Evolutionary conservation across 2,329 filamentous ascomycete genomes (phyloP).

Genomic region (Alternaria novae-zelandiae): DNA sequence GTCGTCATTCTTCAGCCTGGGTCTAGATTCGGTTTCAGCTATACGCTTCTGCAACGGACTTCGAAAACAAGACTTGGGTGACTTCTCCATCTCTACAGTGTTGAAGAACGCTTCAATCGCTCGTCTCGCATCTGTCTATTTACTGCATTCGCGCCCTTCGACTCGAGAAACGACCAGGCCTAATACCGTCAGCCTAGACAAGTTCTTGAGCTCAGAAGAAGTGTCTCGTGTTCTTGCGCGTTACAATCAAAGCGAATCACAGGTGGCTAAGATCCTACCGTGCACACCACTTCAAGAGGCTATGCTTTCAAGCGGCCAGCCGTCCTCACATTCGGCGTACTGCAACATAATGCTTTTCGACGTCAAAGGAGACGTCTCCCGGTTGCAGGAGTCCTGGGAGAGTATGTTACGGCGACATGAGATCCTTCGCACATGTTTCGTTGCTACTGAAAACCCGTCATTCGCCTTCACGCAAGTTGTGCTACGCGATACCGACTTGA

Average conservation of each 20-base stretch:
- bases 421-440: slow-evolving; percentile 80
- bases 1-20: slow-evolving; percentile 78
- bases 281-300: slow-evolving; percentile 89
- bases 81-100: slow-evolving; percentile 71
- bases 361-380: slow-evolving; percentile 58
- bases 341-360: slow-evolving; percentile 74
- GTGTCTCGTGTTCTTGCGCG: slow-evolving; percentile 18
- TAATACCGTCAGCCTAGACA: background rate
- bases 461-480: slow-evolving; percentile 77
- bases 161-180: background rate
- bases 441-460: slow-evolving; percentile 64
- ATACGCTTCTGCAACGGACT: slow-evolving; percentile 71
- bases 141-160: background rate
- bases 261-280: slow-evolving; percentile 68
- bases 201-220: slow-evolving; percentile 23
- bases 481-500: slow-evolving; percentile 56
- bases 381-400: slow-evolving; percentile 67
- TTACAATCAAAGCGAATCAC: slow-evolving; percentile 23
- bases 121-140: slow-evolving; percentile 56
- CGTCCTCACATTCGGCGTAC: slow-evolving; percentile 63
- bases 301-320: slow-evolving; percentile 71
- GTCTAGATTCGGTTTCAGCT: slow-evolving; percentile 82
- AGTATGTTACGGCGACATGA: slow-evolving; percentile 70
- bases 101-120: slow-evolving; percentile 72
- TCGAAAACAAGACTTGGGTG: slow-evolving; percentile 51